Evolutionary conservation across 108 stramenopile species (phyloP).

Genomic region (Skeletonema costatum): DNA sequence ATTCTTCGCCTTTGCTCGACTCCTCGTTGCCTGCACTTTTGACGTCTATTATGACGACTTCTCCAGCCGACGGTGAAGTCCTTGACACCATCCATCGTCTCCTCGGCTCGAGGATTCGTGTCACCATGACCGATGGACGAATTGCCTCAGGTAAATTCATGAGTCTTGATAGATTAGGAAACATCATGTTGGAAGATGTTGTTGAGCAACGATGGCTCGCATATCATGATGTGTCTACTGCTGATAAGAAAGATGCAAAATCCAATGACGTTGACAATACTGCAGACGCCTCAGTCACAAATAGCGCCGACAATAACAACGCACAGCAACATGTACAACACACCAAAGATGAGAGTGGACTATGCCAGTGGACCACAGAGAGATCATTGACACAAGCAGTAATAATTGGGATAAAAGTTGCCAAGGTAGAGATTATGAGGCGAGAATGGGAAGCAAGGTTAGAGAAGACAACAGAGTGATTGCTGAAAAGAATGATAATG

Average conservation of each 20-base stretch:
- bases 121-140: conserved; percentile 47
- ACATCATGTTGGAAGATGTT: conserved; percentile 34
- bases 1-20: too few species aligned
- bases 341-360: neutral
- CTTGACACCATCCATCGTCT: conserved; percentile 26
- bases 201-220: conserved; percentile 25
- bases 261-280: neutral
- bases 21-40: too few species aligned
- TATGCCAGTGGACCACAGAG: conserved; percentile 34
- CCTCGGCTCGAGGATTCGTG: conserved; percentile 23
- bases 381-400: conserved; percentile 40
- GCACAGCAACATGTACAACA: neutral
- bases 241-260: neutral
- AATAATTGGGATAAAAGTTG: conserved; percentile 31
- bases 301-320: neutral
- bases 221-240: neutral
- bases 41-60: neutral
- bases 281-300: neutral
- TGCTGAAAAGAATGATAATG: too few species aligned
- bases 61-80: neutral
- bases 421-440: conserved; percentile 38
- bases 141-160: conserved; percentile 33
- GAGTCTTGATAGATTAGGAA: conserved; percentile 41
- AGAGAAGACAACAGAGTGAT: too few species aligned
- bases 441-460: conserved; percentile 19